phyloP scores from a whole-genome alignment of 2,329 filamentous ascomycete genomes.

The Fusarium praegraminearum region DNA sequence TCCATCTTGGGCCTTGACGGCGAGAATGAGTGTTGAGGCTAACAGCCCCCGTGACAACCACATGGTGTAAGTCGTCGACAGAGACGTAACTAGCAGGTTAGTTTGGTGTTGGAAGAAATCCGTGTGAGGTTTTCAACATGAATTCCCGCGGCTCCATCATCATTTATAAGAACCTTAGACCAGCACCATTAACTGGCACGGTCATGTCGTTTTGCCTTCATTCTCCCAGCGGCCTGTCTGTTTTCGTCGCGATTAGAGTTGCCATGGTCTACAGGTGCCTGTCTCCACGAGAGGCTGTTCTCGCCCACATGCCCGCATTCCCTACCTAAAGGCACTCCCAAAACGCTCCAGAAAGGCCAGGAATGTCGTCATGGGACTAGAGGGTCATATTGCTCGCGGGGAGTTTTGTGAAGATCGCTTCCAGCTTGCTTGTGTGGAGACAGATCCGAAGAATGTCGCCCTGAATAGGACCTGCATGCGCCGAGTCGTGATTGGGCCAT shows the following conservation, averaged over 20 bases:
- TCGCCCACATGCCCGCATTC: slow-evolving; percentile 35
- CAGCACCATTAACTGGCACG: background rate
- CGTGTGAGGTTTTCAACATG: background rate
- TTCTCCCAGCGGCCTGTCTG: slow-evolving; percentile 19
- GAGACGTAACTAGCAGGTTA: slow-evolving; percentile 27
- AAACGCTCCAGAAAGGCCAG: slow-evolving; percentile 19
- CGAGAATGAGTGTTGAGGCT: slow-evolving; percentile 35
- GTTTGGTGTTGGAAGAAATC: slow-evolving; percentile 16
- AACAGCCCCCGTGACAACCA: slow-evolving; percentile 40
- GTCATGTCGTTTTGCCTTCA: slow-evolving; percentile 23
- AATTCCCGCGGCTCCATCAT: background rate
- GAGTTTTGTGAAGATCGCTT: slow-evolving; percentile 7
- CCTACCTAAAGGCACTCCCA: slow-evolving; percentile 21
- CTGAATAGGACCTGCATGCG: slow-evolving; percentile 27
- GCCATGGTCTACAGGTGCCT: slow-evolving; percentile 16
- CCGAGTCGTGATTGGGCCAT: slow-evolving; percentile 22
- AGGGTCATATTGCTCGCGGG: background rate
- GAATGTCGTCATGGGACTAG: slow-evolving; percentile 37
- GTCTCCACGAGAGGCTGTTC: slow-evolving; percentile 21
- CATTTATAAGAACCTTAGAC: slow-evolving; percentile 31
- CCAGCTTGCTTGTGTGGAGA: slow-evolving; percentile 6
- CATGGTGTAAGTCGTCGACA: slow-evolving; percentile 36
- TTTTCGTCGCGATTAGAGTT: slow-evolving; percentile 37
- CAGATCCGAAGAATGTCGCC: slow-evolving; percentile 36
- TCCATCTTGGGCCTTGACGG: slow-evolving; percentile 29